Conservation (phyloP, 768 basidiomycete genomes). For the Rhodotorula graminis region DNA sequence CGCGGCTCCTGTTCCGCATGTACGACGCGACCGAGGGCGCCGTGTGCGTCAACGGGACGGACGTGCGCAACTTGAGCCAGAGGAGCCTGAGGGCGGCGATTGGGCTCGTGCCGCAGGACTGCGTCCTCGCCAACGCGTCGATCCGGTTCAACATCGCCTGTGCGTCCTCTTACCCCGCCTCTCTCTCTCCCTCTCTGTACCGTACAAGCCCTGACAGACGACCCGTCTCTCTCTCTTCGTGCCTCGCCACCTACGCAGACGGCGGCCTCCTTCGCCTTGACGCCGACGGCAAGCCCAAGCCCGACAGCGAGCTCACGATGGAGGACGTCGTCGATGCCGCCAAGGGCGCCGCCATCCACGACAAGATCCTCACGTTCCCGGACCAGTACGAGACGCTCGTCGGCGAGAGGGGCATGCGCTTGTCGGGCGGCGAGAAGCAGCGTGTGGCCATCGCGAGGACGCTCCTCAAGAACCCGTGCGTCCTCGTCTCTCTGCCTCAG, state of each 20-base stretch:
- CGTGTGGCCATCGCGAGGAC: constrained; percentile 69
- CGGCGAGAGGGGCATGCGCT: constrained; percentile 79
- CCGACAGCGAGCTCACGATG: constrained; percentile 55
- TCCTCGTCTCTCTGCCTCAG: constrained; percentile 56
- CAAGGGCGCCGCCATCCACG: constrained; percentile 79
- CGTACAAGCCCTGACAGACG: too few species aligned
- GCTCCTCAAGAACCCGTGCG: constrained; percentile 71
- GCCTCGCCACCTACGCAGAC: constrained; percentile 43
- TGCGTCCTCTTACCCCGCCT: too few species aligned
- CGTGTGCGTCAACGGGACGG: constrained; percentile 61
- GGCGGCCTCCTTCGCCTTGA: constrained; percentile 48
- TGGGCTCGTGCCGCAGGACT: constrained; percentile 85
- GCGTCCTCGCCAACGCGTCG: constrained; percentile 44
- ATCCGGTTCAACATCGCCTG: constrained; percentile 48
- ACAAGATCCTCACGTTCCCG: constrained; percentile 74
- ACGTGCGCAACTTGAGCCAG: constrained; percentile 83
- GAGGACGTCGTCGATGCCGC: constrained; percentile 77
- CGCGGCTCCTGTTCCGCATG: constrained; percentile 64
- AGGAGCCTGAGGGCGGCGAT: constrained; percentile 70
- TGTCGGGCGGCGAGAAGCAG: constrained; percentile 70
- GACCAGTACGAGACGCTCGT: constrained; percentile 76
- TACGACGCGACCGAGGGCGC: constrained; percentile 74
- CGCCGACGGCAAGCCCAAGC: constrained; percentile 48
- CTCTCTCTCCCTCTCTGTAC: too few species aligned
- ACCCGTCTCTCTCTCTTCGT: too few species aligned